phyloP scores from a whole-genome alignment of 768 basidiomycete genomes.

The Amanita fuliginea region DNA sequence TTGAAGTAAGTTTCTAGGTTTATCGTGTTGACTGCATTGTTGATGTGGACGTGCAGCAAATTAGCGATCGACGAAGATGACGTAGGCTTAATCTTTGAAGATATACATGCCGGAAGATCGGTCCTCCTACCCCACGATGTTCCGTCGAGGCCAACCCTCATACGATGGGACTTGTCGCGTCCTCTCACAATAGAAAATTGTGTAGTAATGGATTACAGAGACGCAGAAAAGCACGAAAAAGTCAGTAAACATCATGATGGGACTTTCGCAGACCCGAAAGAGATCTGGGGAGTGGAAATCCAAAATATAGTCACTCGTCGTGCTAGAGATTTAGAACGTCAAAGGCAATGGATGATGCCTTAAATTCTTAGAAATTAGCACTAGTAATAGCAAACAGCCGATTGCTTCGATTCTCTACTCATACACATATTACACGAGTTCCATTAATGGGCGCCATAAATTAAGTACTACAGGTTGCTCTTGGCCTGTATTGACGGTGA shows the following conservation, averaged over 20 bases:
- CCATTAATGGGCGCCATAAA: not conserved
- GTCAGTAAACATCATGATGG: conserved; percentile 26
- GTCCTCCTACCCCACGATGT: conserved; percentile 70
- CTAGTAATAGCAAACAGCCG: no score
- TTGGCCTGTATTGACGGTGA: not conserved
- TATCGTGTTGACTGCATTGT: not conserved
- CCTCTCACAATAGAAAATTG: conserved; percentile 72
- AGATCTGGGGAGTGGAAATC: conserved; percentile 64
- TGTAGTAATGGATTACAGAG: conserved; percentile 70
- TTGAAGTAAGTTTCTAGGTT: conserved; percentile 38
- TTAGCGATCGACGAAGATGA: conserved; percentile 80
- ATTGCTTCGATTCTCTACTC: not conserved
- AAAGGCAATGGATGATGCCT: conserved; percentile 42
- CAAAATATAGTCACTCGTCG: conserved; percentile 46
- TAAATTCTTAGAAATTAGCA: not conserved
- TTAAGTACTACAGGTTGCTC: not conserved
- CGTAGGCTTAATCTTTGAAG: conserved; percentile 76
- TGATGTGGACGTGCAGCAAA: conserved; percentile 30
- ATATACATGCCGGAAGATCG: conserved; percentile 71
- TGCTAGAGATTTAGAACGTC: conserved; percentile 44
- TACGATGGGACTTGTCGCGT: conserved; percentile 66
- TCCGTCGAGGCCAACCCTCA: conserved; percentile 59
- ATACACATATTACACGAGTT: conserved; percentile 4
- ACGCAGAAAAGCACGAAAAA: conserved; percentile 57
- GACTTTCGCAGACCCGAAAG: conserved; percentile 25